Base-by-base conservation (phyloP, 306 rosid genomes). In the Fragaria nilgerrensis region DNA sequence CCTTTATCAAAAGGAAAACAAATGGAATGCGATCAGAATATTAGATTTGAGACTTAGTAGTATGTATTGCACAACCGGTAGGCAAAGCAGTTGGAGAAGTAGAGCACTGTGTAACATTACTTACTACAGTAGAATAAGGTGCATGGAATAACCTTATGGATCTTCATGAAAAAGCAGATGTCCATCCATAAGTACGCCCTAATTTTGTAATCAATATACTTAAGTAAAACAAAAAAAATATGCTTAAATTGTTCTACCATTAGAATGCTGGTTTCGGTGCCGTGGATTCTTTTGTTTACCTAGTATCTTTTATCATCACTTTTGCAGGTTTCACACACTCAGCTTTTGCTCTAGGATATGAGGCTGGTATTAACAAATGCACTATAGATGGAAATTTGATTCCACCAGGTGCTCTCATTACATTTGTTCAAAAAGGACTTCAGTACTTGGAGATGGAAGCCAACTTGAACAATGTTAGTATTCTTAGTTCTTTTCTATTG, bases 371-470 rank as follows among this genome's bases (percentile, higher is more conserved):
- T 74, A 89, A 88, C 87, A 95, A 90, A 86, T 79, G 87, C 85
- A 67, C 97, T 29, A 89, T 92, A 34, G 97, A 95, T 87, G 97
- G 98, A 41, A 90, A 88, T 83, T 79, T 95, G 89, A 93, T 95
- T 72, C 97, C 97, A 0, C 96, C 96, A 2, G 90, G 89, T 78
- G 88, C 97, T 75, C 97, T 95, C 43, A 84, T 95, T 83, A 90
- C 90, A 67, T 85, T 90, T 88, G 86, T 95, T 68, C 99, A 95
- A 78, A 95, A 95, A 83, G 99, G 99, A 55, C 91, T 95, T 77
- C 97, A 92, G 74, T 95, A 92, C 85, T 87, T 95, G 86, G 99
- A 95, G 90, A 92, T 92, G 99, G 99, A 95, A 82, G 99, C 93
- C 68, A 95, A 95, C 88, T 83, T 95, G 92, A 95, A 86, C 87